phyloP scores from a whole-genome alignment of 805 yeast genomes.

The Metschnikowia shivogae region DNA sequence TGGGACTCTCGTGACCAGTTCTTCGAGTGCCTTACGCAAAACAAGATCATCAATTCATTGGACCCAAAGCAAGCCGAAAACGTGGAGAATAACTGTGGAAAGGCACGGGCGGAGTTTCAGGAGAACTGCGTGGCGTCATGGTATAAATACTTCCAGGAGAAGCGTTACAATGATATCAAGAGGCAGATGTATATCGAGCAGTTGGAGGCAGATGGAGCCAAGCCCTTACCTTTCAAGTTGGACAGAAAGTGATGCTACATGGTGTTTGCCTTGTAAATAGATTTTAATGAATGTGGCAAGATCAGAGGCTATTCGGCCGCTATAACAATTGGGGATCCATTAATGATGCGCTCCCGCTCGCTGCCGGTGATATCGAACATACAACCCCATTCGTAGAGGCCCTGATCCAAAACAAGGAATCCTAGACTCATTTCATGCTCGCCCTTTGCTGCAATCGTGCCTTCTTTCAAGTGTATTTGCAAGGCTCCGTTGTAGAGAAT shows the following conservation, averaged over 20 bases:
- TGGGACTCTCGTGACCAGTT: conserved; percentile 86
- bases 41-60: conserved; percentile 65
- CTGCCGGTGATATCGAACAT: conserved; percentile 27
- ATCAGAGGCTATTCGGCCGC: conserved; percentile 18
- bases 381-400: conserved; percentile 77
- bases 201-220: conserved; percentile 61
- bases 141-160: conserved; percentile 87
- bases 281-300: neutral
- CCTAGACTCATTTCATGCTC: conserved; percentile 45
- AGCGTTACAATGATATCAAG: conserved; percentile 71
- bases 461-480: conserved; percentile 47
- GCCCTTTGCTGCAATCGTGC: conserved; percentile 41
- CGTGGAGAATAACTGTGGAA: conserved; percentile 55
- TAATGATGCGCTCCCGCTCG: conserved; percentile 18
- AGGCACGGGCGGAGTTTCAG: conserved; percentile 55
- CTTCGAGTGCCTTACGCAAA: conserved; percentile 68
- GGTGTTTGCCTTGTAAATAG: conserved; percentile 8
- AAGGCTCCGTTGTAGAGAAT: conserved; percentile 70
- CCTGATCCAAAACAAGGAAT: conserved; percentile 65
- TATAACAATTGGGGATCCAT: conserved; percentile 34
- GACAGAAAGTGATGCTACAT: conserved; percentile 17
- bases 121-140: conserved; percentile 80
- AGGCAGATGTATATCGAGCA: conserved; percentile 65
- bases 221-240: conserved; percentile 27
- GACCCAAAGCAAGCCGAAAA: conserved; percentile 45